Base-by-base conservation (phyloP, 129 eudicot species). In the Sambucus nigra region DNA sequence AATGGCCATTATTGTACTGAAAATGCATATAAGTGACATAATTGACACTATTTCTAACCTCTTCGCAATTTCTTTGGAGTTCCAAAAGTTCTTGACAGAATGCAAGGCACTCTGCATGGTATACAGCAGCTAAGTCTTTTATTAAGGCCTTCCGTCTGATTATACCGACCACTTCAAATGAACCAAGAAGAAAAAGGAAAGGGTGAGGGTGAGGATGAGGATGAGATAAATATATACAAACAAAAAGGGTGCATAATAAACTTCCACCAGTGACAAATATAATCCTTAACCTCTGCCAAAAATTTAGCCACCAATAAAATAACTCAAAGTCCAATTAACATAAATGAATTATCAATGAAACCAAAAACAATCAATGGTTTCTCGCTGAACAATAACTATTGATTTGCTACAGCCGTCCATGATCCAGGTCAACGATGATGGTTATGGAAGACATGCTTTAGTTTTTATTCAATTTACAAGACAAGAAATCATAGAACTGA, bases 141-240 rank as follows among this genome's bases (percentile, higher is more conserved):
- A 81, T 73, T 73, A 81, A 63, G 35, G 88, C 80, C 75, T 81
- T 81, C 71, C 88, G 66, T 70, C 72, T 76, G 69, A 81, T 81
- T 45, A 81, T 81, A 59, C 88, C 88, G 24, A 81, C 73, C 54
- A 78, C 88, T 81, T 32, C 61, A 72, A 69, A 50, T 56, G 29
- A 39, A 56, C 45, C 42, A 66, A 50, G 5, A 31, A 41, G 49
- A 57, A 57, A 61, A 26, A 32, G n/a, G n/a, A 61, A 51, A 62
- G 15, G 0, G 19, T 27, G n/a, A 51, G 33, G 21, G 28, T 11
- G 32, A 41, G n/a, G n/a, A n/a, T n/a, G n/a, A n/a, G n/a, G n/a
- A n/a, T n/a, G n/a, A 33, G 39, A 51, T 6, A 69, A 35, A 23
- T 8, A 29, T 42, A 42, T 42, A 19, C n/a, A 2, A 15, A 35